A percentile compares a stretch with the other conserved stretches of the same genome.
These are phyloP conservation scores for Xylaria sp. DNA, from an alignment of 2,329 filamentous ascomycete genomes.

Conservation along the genomic window DNA sequence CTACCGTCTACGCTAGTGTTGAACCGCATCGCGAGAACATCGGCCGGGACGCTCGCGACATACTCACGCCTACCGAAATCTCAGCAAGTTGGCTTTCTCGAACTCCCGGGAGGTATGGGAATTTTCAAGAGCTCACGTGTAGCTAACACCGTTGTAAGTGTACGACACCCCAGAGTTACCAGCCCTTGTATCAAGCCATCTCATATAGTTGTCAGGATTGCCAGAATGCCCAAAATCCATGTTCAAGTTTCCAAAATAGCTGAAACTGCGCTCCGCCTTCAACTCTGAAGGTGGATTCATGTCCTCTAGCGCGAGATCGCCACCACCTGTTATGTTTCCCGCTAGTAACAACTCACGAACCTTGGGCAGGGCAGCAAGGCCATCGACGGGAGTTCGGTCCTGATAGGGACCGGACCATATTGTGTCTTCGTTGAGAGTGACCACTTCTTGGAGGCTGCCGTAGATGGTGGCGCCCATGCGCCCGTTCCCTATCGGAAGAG, in stretches of 20 bases:
- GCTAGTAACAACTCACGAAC: conserved; percentile 15
- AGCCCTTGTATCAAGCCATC: conserved; percentile 25
- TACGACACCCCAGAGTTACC: conserved; percentile 18
- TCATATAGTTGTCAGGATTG: not conserved
- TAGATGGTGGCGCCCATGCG: conserved; percentile 27
- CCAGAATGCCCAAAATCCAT: conserved; percentile 24
- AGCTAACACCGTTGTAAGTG: conserved; percentile 16
- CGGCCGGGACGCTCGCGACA: conserved; percentile 20
- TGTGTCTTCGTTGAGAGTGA: conserved; percentile 25
- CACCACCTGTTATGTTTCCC: conserved; percentile 13
- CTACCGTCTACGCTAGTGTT: conserved; percentile 7
- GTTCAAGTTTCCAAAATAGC: conserved; percentile 19
- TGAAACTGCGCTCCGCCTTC: conserved; percentile 12
- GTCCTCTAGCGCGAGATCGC: not conserved
- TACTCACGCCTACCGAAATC: conserved; percentile 20
- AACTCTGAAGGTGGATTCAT: conserved; percentile 10
- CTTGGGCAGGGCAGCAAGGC: not conserved
- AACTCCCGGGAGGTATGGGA: not conserved
- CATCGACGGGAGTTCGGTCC: conserved; percentile 10
- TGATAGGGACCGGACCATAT: conserved; percentile 24
- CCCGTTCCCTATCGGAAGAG: conserved; percentile 29
- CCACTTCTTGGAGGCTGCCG: conserved; percentile 8
- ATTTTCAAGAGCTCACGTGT: conserved; percentile 15
- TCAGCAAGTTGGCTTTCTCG: conserved; percentile 5
- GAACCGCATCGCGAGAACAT: conserved; percentile 23